phyloP scores from a whole-genome alignment of 108 stramenopile genomes.

The Skeletonema menzelii region DNA sequence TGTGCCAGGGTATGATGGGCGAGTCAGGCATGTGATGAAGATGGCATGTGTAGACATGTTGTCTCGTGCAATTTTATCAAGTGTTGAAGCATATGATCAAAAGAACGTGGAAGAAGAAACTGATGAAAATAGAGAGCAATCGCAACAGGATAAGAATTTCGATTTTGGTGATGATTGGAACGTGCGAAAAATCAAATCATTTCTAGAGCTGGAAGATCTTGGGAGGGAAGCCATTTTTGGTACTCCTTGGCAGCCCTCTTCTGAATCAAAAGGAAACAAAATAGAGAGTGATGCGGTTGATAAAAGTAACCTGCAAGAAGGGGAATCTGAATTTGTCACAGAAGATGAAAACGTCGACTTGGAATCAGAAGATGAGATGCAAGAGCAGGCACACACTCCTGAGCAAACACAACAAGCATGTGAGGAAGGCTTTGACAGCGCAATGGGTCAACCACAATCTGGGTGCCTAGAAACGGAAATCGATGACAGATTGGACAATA shows the following conservation, averaged over 20 bases:
- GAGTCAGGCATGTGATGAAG: slow-evolving; percentile 58
- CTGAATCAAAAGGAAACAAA: not conserved
- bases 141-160: slow-evolving; percentile 13
- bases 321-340: not conserved
- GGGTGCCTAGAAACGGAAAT: not conserved
- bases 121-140: slow-evolving; percentile 1
- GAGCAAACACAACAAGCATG: not conserved
- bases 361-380: slow-evolving; percentile 4
- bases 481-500: not conserved
- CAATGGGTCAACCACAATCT: not conserved
- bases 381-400: not conserved
- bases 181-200: slow-evolving; percentile 23
- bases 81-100: slow-evolving; percentile 24
- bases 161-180: slow-evolving; percentile 42
- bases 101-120: not conserved
- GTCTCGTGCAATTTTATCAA: slow-evolving; percentile 28
- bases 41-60: slow-evolving; percentile 51
- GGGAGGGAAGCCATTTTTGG: slow-evolving; percentile 48
- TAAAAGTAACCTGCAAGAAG: not conserved
- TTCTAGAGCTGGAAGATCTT: slow-evolving; percentile 30
- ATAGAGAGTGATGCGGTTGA: not conserved
- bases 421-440: not conserved
- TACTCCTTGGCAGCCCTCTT: slow-evolving; percentile 1
- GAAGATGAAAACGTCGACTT: not conserved
- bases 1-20: slow-evolving; percentile 50